Conservation (phyloP, 768 basidiomycete species). For the Tricholoma flavovirens region DNA sequence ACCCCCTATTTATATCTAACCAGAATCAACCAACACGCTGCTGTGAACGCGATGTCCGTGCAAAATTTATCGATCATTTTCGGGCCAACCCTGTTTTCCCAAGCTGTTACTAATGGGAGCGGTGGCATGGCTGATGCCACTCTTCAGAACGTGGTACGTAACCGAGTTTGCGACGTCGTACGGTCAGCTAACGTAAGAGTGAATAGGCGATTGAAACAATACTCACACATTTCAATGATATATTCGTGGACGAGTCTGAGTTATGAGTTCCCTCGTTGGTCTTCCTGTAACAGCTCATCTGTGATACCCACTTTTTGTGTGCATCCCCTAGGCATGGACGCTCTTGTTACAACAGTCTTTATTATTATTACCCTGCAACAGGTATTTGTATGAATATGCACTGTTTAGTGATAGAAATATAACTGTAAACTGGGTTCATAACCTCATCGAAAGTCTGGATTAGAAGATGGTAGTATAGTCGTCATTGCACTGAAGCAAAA, state of each 20-base stretch:
- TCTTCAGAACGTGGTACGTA: slow-evolving; percentile 63
- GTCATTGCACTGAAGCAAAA: background rate
- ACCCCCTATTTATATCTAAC: background rate
- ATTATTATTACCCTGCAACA: slow-evolving; percentile 7
- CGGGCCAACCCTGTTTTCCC: slow-evolving; percentile 94
- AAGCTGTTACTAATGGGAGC: slow-evolving; percentile 47
- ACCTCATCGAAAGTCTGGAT: background rate
- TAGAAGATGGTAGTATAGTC: background rate
- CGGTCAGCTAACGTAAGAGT: slow-evolving; percentile 8
- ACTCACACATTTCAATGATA: slow-evolving; percentile 89
- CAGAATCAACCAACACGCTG: slow-evolving; percentile 71
- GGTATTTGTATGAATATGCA: slow-evolving; percentile 1
- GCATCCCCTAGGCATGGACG: slow-evolving; percentile 22
- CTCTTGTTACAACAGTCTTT: slow-evolving; percentile 12
- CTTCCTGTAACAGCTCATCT: background rate
- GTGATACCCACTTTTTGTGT: slow-evolving; percentile 6
- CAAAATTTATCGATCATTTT: slow-evolving; percentile 95
- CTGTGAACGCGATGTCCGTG: slow-evolving; percentile 86
- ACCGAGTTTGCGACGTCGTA: slow-evolving; percentile 1
- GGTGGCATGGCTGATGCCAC: slow-evolving; percentile 65
- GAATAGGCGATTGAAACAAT: slow-evolving; percentile 90
- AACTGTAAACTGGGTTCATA: slow-evolving; percentile 1
- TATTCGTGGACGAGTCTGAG: slow-evolving; percentile 89
- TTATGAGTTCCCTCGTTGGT: slow-evolving; percentile 11
- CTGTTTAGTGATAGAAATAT: slow-evolving; percentile 3